Percentiles rank a stretch among this genome's conserved stretches.
Conservation (phyloP, 2,329 filamentous ascomycete species). For the Leptographium procerum region DNA sequence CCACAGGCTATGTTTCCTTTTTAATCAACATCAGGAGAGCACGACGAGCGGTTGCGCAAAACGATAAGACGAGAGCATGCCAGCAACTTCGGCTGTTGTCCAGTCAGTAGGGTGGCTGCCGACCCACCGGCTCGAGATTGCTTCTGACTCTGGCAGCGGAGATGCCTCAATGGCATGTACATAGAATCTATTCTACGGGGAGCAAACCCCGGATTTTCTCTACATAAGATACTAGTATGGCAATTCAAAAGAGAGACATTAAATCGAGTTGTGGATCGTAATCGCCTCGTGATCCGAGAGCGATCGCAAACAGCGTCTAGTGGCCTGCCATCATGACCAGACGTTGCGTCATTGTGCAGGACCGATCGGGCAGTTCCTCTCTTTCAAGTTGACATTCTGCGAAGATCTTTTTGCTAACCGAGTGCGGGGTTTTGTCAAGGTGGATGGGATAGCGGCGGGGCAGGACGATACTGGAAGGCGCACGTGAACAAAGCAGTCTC, state of each 20-base stretch:
- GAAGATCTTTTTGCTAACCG: neutral
- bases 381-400: neutral
- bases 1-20: no score
- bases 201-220: neutral
- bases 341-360: constrained; percentile 2
- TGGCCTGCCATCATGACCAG: neutral
- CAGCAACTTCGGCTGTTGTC: neutral
- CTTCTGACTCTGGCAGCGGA: neutral
- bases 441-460: neutral
- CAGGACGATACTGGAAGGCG: neutral
- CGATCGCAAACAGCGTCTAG: neutral
- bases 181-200: neutral
- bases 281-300: neutral
- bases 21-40: neutral
- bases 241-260: neutral
- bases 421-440: neutral
- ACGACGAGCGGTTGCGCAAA: neutral
- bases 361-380: neutral
- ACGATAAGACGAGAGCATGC: neutral
- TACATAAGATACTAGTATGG: no score
- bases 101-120: neutral
- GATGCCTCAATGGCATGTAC: neutral
- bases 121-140: neutral
- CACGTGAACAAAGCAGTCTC: no score
- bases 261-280: neutral